These are phyloP conservation scores for Leccinum longicurvipes DNA, from an alignment of 768 basidiomycete genomes.

Conservation along the genomic window DNA sequence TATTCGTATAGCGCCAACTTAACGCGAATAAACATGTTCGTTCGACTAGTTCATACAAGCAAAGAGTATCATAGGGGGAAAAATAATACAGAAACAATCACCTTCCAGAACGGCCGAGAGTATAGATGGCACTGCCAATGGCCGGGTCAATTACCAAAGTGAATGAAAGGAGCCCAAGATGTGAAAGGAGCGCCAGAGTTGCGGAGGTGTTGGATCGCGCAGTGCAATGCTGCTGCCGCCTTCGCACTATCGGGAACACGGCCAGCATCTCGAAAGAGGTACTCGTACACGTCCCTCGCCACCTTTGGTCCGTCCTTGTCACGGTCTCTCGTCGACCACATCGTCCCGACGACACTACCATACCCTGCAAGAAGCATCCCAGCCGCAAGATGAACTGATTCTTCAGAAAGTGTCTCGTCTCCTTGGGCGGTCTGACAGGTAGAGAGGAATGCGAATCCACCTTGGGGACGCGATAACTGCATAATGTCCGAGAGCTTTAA, in stretches of 20 bases:
- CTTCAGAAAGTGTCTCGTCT: neutral
- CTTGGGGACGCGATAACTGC: neutral
- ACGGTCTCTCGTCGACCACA: neutral
- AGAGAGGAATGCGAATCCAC: neutral
- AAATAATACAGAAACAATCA: too few relatives aligned
- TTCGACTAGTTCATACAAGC: too few relatives aligned
- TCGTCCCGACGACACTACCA: neutral
- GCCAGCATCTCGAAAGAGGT: neutral
- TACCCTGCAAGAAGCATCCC: neutral
- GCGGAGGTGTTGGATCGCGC: neutral
- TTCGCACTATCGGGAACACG: neutral
- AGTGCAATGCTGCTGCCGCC: neutral
- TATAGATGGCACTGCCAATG: too few relatives aligned
- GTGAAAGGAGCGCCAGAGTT: neutral
- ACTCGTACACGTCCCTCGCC: neutral
- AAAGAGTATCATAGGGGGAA: too few relatives aligned
- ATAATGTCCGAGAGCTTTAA: neutral
- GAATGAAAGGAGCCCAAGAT: neutral
- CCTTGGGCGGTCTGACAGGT: neutral
- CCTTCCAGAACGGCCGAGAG: too few relatives aligned
- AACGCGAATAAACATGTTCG: too few relatives aligned
- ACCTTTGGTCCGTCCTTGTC: neutral
- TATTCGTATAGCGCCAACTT: too few relatives aligned
- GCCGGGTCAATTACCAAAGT: neutral
- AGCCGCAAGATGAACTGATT: neutral